Percentiles rank a stretch among this genome's conserved stretches.
Conservation (phyloP, 129 eudicot species). For the Arctium minus region DNA sequence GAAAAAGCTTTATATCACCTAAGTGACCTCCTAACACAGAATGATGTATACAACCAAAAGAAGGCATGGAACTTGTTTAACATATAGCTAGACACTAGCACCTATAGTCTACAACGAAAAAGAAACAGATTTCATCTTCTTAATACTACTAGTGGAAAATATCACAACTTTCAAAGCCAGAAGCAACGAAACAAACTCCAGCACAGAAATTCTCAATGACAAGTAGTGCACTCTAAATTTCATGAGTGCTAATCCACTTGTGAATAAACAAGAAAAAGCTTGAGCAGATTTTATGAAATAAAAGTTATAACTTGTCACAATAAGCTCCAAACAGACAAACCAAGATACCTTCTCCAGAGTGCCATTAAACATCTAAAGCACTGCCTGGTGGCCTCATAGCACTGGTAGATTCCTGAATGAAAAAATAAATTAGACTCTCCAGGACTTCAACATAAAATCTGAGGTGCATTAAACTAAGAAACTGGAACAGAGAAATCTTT, state of each 20-base stretch:
- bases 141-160: not conserved
- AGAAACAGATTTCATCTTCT: not conserved
- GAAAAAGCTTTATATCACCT: not conserved
- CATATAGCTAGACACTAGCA: constrained; percentile 3
- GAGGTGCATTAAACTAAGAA: constrained; percentile 9
- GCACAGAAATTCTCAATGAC: not conserved
- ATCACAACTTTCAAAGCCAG: not conserved
- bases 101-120: constrained; percentile 2
- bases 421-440: constrained; percentile 60
- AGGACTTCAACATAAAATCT: constrained; percentile 29
- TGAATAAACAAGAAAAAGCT: not conserved
- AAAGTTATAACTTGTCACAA: constrained; percentile 17
- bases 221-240: not conserved
- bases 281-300: not conserved
- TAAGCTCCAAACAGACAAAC: constrained; percentile 61
- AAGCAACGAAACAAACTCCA: not conserved
- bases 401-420: constrained; percentile 78
- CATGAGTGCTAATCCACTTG: not conserved
- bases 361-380: constrained; percentile 76
- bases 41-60: not conserved
- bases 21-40: not conserved
- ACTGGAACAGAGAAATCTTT: not conserved
- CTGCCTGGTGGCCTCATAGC: constrained; percentile 78
- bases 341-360: constrained; percentile 93
- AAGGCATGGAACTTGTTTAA: constrained; percentile 1